Evolutionary conservation across 1,284 basidiomycete genomes (phyloP).

Genomic region (Sporisorium iseilematis-ciliati): DNA sequence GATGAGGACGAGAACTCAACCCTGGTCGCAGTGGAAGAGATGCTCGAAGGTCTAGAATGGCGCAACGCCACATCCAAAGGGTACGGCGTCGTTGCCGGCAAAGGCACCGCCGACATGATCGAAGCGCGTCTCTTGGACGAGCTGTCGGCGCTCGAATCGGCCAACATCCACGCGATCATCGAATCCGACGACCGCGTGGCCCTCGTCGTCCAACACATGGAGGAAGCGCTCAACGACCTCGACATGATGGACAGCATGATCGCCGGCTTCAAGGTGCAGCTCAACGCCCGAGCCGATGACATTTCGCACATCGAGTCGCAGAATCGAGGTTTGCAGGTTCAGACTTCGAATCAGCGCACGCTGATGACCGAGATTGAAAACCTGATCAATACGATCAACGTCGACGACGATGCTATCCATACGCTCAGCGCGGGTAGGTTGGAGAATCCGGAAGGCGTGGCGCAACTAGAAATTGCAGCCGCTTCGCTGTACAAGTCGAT

Average conservation of each 20-base stretch:
- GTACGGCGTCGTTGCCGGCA: conserved; percentile 24
- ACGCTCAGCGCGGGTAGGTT: conserved; percentile 87
- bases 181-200: conserved; percentile 87
- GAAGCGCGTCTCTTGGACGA: conserved; percentile 67
- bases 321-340: conserved; percentile 95
- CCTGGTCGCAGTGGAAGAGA: conserved; percentile 80
- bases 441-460: conserved; percentile 80
- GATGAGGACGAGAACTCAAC: conserved; percentile 65
- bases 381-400: conserved; percentile 88
- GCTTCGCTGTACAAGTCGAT: conserved; percentile 94
- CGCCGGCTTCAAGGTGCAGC: conserved; percentile 62
- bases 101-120: conserved; percentile 68
- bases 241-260: conserved; percentile 77
- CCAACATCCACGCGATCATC: conserved; percentile 95
- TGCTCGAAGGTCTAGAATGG: conserved; percentile 99
- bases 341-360: conserved; percentile 92
- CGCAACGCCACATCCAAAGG: conserved; percentile 32
- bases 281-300: conserved; percentile 75
- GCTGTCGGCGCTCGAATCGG: conserved; percentile 71
- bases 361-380: conserved; percentile 65
- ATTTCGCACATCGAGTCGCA: conserved; percentile 96
- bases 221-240: conserved; percentile 85
- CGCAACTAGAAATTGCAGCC: conserved; percentile 81
- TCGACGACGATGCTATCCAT: conserved; percentile 81
- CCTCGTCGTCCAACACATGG: conserved; percentile 87